A percentile compares a stretch with the other conserved stretches of the same genome.
Conservation (phyloP, 129 eudicot species). For the Artemisia annua region DNA sequence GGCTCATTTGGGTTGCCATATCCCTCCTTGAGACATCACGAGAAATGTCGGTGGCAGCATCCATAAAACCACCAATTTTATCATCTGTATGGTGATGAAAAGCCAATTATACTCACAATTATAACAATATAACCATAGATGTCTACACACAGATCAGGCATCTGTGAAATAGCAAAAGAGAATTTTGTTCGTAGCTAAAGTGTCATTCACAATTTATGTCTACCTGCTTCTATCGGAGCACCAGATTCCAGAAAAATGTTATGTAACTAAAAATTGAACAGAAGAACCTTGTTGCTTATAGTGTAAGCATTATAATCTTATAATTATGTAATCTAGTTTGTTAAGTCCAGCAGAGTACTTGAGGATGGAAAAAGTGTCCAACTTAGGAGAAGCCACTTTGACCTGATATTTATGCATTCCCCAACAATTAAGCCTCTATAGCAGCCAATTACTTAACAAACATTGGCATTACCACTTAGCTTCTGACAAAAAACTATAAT, state of each 20-base stretch:
- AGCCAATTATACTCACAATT: constrained; percentile 8
- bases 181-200: too few species aligned
- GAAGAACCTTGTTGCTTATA: neutral
- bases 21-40: constrained; percentile 80
- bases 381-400: neutral
- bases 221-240: too few species aligned
- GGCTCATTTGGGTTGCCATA: constrained; percentile 99
- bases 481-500: neutral
- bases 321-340: neutral
- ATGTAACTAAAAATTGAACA: neutral
- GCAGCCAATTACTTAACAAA: neutral
- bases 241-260: too few species aligned
- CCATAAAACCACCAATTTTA: constrained; percentile 37
- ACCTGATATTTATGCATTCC: neutral
- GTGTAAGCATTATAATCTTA: neutral
- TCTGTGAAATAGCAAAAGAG: neutral
- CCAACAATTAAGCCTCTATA: neutral
- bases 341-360: neutral
- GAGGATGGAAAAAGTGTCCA: neutral
- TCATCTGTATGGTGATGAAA: constrained; percentile 46
- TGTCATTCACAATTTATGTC: too few species aligned
- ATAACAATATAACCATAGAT: neutral
- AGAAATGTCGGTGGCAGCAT: constrained; percentile 44
- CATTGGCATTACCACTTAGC: neutral
- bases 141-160: neutral